Conservation (phyloP, 2,329 filamentous ascomycete species). For the Colletotrichum zoysiae region DNA sequence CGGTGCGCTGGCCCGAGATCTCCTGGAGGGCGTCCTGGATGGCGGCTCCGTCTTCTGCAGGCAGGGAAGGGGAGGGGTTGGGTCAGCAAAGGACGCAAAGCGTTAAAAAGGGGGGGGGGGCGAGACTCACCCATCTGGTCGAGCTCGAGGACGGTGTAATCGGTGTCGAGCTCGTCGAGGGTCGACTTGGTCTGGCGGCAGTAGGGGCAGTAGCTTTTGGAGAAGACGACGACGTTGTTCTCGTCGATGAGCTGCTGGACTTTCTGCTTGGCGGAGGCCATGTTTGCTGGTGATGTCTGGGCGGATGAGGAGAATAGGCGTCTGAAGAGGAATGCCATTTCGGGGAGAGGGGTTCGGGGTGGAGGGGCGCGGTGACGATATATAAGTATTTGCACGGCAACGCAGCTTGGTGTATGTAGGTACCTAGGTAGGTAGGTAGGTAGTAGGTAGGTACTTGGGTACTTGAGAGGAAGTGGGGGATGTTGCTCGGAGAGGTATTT, state of each 20-base stretch:
- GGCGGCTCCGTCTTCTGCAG: conserved; percentile 80
- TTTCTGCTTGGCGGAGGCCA: conserved; percentile 87
- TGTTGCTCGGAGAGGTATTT: background rate
- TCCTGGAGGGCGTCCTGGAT: conserved; percentile 87
- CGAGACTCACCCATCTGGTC: conserved; percentile 80
- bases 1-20: conserved; percentile 86
- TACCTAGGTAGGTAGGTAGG: too few relatives aligned
- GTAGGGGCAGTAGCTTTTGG: conserved; percentile 97
- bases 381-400: conserved; percentile 20
- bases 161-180: conserved; percentile 76
- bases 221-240: conserved; percentile 94
- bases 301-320: conserved; percentile 77
- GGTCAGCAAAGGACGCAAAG: conserved; percentile 42
- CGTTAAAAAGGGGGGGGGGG: too few relatives aligned
- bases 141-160: conserved; percentile 83
- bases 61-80: background rate
- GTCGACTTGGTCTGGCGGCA: conserved; percentile 84
- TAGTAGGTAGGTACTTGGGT: background rate
- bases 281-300: conserved; percentile 68
- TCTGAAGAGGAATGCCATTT: conserved; percentile 74
- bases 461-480: background rate
- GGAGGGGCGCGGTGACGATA: conserved; percentile 14
- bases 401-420: too few relatives aligned
- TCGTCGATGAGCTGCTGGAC: conserved; percentile 89
- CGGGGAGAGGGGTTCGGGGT: background rate